Evolutionary conservation across 108 stramenopile genomes (phyloP).

Genomic region (Cyclotella atomus): DNA sequence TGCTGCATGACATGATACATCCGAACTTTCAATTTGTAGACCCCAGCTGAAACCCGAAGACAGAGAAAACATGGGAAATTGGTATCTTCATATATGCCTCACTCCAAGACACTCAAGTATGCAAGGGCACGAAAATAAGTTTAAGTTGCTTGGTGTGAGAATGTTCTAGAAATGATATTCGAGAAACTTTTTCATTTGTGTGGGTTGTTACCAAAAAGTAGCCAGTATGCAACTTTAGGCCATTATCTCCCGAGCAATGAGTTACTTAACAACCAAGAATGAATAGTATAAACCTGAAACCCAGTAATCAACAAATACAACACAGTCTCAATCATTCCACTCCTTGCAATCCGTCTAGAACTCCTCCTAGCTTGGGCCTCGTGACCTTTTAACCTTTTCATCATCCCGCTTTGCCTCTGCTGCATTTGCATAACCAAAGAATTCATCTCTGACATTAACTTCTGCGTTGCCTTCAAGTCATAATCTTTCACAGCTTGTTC

Average conservation of each 20-base stretch:
- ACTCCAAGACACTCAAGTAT: not conserved
- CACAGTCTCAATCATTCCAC: constrained; percentile 73
- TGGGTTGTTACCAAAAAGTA: too few species aligned
- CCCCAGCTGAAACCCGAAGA: not conserved
- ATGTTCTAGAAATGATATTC: too few species aligned
- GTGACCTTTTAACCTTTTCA: constrained; percentile 63
- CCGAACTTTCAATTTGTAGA: not conserved
- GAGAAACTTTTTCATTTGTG: too few species aligned
- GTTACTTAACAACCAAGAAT: constrained; percentile 67
- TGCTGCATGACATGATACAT: not conserved
- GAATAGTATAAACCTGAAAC: constrained; percentile 84
- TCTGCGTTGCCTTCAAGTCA: constrained; percentile 30
- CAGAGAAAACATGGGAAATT: too few species aligned
- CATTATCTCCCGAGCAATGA: constrained; percentile 28
- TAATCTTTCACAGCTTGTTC: constrained; percentile 60
- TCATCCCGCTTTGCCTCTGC: constrained; percentile 19
- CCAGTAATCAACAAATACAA: constrained; percentile 78
- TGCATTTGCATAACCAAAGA: constrained; percentile 22
- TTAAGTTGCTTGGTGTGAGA: constrained; percentile 37
- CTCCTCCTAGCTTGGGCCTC: constrained; percentile 67
- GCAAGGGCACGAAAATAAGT: constrained; percentile 30
- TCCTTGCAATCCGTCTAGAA: constrained; percentile 76
- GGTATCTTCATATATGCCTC: constrained; percentile 33
- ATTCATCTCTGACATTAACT: constrained; percentile 24
- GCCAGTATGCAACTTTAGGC: too few species aligned